These are phyloP conservation scores for Mycena rosella DNA, from an alignment of 768 basidiomycete genomes.

Conservation along the genomic window DNA sequence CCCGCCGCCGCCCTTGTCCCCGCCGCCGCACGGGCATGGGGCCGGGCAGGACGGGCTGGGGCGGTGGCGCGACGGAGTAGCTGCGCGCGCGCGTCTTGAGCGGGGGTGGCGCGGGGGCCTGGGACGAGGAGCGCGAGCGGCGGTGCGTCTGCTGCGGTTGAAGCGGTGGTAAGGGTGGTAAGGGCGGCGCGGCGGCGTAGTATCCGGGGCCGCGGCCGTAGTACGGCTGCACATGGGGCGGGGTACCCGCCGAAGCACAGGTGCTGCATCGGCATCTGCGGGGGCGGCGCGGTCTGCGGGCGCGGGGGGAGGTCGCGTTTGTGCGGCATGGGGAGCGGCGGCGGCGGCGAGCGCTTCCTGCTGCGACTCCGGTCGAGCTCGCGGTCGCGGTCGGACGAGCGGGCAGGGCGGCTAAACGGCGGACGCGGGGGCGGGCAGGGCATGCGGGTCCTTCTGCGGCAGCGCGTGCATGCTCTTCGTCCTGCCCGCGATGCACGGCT, in stretches of 20 bases:
- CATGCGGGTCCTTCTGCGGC: constrained; percentile 12
- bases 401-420: too few species aligned
- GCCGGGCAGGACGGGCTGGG: too few species aligned
- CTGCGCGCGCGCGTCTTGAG: not conserved
- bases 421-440: too few species aligned
- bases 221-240: not conserved
- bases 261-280: too few species aligned
- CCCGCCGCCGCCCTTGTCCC: not conserved
- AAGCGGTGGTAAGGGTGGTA: not conserved
- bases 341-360: not conserved
- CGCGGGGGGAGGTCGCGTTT: not conserved
- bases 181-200: not conserved
- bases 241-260: too few species aligned
- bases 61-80: too few species aligned
- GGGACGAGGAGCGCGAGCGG: constrained; percentile 17
- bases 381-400: not conserved
- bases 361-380: not conserved
- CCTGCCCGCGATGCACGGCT: constrained; percentile 54
- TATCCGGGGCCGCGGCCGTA: not conserved
- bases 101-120: not conserved
- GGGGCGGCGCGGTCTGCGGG: constrained; percentile 3
- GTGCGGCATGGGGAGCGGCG: not conserved
- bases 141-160: not conserved
- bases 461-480: constrained; percentile 40
- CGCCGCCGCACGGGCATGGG: not conserved